Percentiles rank a stretch among this genome's conserved stretches.
Evolutionary conservation across 768 basidiomycete species (phyloP).

Genomic region (Boletus eberwhitei): DNA sequence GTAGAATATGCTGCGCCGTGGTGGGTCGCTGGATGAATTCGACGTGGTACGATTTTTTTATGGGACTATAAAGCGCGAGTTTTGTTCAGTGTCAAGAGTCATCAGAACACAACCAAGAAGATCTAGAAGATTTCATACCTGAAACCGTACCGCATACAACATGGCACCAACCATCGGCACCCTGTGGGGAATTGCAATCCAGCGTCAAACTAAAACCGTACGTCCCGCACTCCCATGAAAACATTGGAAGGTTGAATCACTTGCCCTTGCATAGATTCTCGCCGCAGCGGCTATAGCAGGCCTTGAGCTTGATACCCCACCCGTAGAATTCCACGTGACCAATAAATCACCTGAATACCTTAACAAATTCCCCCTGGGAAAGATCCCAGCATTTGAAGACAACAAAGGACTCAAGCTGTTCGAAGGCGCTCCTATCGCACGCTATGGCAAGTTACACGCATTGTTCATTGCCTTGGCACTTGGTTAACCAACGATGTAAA

Average conservation of each 20-base stretch:
- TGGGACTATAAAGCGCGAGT: constrained; percentile 10
- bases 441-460: constrained; percentile 17
- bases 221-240: constrained; percentile 1
- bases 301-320: constrained; percentile 25
- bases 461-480: background rate
- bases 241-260: background rate
- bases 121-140: background rate
- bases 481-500: background rate
- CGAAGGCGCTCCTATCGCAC: constrained; percentile 30
- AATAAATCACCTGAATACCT: constrained; percentile 28
- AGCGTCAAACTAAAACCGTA: constrained; percentile 30
- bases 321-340: constrained; percentile 24
- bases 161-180: constrained; percentile 26
- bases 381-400: constrained; percentile 27
- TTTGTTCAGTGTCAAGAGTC: background rate
- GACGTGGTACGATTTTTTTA: background rate
- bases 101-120: background rate
- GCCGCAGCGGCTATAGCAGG: constrained; percentile 21
- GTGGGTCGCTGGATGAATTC: background rate
- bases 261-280: constrained; percentile 19
- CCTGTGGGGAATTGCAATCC: constrained; percentile 22
- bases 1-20: background rate
- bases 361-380: constrained; percentile 29
- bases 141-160: background rate
- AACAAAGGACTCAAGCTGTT: constrained; percentile 22